Percentiles rank a stretch among this genome's conserved stretches.
These are phyloP conservation scores for Gonium pectorale DNA, from an alignment of 139 green algal genomes.

Conservation along the genomic window DNA sequence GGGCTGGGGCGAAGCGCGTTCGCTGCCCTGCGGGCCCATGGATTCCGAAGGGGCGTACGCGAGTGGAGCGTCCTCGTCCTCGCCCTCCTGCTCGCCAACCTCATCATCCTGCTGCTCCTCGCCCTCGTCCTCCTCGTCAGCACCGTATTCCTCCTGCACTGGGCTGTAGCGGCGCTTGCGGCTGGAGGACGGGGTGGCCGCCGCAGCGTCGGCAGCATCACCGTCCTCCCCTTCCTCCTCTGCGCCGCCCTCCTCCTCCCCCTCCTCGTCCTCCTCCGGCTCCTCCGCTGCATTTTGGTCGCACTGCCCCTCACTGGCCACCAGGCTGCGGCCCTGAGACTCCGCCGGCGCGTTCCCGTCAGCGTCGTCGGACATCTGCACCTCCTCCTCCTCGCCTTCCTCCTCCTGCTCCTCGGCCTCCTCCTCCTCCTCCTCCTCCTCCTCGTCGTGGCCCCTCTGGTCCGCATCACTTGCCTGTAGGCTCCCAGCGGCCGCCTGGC, in stretches of 20 bases:
- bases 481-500: not conserved
- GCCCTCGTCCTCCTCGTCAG: not conserved
- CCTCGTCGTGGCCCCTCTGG: not conserved
- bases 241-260: not conserved
- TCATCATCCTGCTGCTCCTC: not conserved
- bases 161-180: conserved; percentile 23
- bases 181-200: not conserved
- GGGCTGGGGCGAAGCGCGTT: not conserved
- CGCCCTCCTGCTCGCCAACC: not conserved
- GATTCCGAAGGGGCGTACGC: not conserved
- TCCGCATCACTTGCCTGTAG: not conserved
- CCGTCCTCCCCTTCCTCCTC: not conserved
- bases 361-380: not conserved
- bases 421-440: not conserved
- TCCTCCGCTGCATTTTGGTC: not conserved
- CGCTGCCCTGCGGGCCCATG: not conserved
- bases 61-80: not conserved
- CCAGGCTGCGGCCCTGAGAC: not conserved
- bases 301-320: not conserved
- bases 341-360: not conserved
- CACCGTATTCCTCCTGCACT: not conserved
- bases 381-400: not conserved
- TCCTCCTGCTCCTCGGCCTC: not conserved
- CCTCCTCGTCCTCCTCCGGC: not conserved
- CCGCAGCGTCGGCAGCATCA: not conserved